Evolutionary conservation across 768 basidiomycete species (phyloP), one percentile per base, ranked within the genome.

Genomic region (Tubosaeta sp.): DNA sequence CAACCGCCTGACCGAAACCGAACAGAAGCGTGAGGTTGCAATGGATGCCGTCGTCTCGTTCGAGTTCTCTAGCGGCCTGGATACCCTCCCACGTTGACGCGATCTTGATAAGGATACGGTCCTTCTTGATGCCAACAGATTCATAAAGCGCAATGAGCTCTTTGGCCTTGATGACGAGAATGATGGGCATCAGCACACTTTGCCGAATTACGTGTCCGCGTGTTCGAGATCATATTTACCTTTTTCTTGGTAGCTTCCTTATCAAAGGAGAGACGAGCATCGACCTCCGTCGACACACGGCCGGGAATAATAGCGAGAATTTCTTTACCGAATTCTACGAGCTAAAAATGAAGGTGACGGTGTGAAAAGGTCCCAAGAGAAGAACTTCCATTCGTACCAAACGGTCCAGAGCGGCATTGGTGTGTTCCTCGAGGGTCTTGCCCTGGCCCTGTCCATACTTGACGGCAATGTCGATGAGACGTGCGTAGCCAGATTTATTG

Each of bases 61-160:
- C 97, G 59, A 99, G 86, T 72, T 95, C 87, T 57, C 93, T 85
- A 34, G 97, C 97, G 54, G 97, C 97, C 73, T 99, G 95, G 76
- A 99, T 99, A 74, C 97, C 97, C 75, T 98, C 97, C 91, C 92
- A 99, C 44, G 95, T 95, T 37, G 97, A 95, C 29, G 95, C 97
- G 67, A 99, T 97, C 80, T 99, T 99, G 84, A 99, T 97, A 62
- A 99, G 79, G 57, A 99, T 78, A 57, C 97, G 91, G 39, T 98
- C 94, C 75, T 89, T 91, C 69, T 83, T 76, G 76, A 99, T 84
- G 58, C 97, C 97, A 58, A 94, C 69, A n/a, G 89, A 90, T 33
- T 94, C 82, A 79, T 99, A 99, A 55, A 98, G 85, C 34, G 84
- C 84, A 62, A 99, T 98, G 66, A 98, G 83, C 65, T 89, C 82